These are phyloP conservation scores for Simmondsia chinensis DNA, from an alignment of 148 eudicot species.

Conservation along the genomic window DNA sequence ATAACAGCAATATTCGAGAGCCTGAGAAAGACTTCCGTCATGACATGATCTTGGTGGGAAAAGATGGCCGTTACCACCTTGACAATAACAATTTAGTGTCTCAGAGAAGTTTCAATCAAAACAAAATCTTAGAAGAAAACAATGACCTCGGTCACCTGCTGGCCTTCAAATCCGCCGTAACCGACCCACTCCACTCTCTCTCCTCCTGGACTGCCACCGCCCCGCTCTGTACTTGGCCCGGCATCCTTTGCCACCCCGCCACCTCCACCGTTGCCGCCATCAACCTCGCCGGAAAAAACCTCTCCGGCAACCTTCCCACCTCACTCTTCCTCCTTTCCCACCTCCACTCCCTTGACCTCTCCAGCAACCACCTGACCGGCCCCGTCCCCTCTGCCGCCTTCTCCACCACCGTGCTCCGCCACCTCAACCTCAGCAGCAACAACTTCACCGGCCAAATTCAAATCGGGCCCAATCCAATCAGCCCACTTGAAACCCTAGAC, in stretches of 20 bases:
- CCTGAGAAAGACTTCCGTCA: too few relatives aligned
- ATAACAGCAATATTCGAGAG: too few relatives aligned
- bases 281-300: slow-evolving; percentile 45
- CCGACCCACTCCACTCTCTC: slow-evolving; percentile 55
- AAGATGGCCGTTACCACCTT: too few relatives aligned
- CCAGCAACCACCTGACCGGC: slow-evolving; percentile 50
- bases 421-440: slow-evolving; percentile 73
- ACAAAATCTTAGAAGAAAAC: too few relatives aligned
- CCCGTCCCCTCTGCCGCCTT: slow-evolving; percentile 30
- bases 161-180: slow-evolving; percentile 39
- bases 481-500: slow-evolving; percentile 44
- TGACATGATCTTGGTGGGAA: too few relatives aligned
- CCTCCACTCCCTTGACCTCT: slow-evolving; percentile 46
- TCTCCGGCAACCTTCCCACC: slow-evolving; percentile 45
- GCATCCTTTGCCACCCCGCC: slow-evolving; percentile 38
- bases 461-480: slow-evolving; percentile 2
- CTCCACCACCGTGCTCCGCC: slow-evolving; percentile 27
- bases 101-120: too few relatives aligned
- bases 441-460: slow-evolving; percentile 63
- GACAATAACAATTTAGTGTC: too few relatives aligned
- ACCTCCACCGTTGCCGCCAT: slow-evolving; percentile 36
- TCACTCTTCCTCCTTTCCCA: slow-evolving; percentile 38
- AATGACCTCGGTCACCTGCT: slow-evolving; percentile 37
- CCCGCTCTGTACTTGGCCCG: slow-evolving; percentile 50
- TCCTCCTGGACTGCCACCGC: slow-evolving; percentile 51